Base-by-base conservation (phyloP, 805 yeast species). In the Hanseniaspora taiwanica region DNA sequence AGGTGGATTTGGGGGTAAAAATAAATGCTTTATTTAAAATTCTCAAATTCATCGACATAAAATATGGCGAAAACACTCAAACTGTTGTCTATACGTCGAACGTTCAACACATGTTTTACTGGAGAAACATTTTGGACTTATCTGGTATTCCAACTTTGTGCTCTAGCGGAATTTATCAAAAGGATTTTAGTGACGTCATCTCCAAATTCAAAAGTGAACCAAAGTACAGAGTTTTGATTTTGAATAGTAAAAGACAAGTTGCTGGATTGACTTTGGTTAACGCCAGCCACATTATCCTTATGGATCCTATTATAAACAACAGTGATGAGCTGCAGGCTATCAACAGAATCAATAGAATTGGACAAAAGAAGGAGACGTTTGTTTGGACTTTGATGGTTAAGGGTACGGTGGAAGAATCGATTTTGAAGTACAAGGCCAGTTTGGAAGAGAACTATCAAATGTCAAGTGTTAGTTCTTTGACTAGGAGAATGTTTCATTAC, bases 381-480 rank as follows among this genome's bases (percentile, higher is more conserved):
- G 94, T 89, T 1, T 91, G 97, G 96, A 79, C 81, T 73, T 86
- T 89, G 62, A 77, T 81, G 19, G 80, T 87, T 42, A 74, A 72
- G 42, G 77, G 79, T 32, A 76, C 94, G 0, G 94, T 91, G 13
- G 98, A 91, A 57, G 95, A 89, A 54, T 79, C 84, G 35, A 82
- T 91, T 36, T 72, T 84, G 25, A 52, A 46, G 27, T 58, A 58
- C 38, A 59, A 58, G 40, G 48, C 56, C 19, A 42, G 45, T 2
- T 36, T 59, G 17, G 58, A 58, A 23, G 49, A 48, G 12, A n/a
- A n/a, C n/a, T n/a, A n/a, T n/a, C n/a, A n/a, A n/a, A n/a, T n/a
- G n/a, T n/a, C n/a, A n/a, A n/a, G n/a, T n/a, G n/a, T n/a, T n/a
- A n/a, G n/a, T n/a, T n/a, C n/a, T n/a, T n/a, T n/a, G n/a, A n/a